Percentiles rank a stretch among this genome's conserved stretches.
phyloP scores from a whole-genome alignment of 2,329 filamentous ascomycete species.

The Gyromitra esculenta region DNA sequence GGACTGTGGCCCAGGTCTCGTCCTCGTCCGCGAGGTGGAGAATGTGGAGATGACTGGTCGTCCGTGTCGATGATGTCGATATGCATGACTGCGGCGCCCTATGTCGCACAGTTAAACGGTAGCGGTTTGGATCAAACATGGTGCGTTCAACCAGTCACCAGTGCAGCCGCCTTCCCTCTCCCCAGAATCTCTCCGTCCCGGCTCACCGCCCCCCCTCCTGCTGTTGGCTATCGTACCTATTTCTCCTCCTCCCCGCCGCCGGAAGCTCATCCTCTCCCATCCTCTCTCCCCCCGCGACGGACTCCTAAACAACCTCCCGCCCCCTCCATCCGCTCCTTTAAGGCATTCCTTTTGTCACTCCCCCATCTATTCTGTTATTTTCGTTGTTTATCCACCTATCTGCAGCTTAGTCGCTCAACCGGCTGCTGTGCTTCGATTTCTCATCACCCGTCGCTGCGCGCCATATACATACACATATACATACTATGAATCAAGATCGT shows the following conservation, averaged over 20 bases:
- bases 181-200: slow-evolving; percentile 1
- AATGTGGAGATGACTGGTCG: slow-evolving; percentile 35
- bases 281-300: slow-evolving; percentile 3
- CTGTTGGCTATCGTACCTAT: slow-evolving; percentile 5
- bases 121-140: slow-evolving; percentile 19
- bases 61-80: slow-evolving; percentile 42
- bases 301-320: neutral
- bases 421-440: neutral
- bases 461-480: neutral
- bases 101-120: slow-evolving; percentile 30
- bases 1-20: slow-evolving; percentile 11
- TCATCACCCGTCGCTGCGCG: neutral
- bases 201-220: slow-evolving; percentile 14
- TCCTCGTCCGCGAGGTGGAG: neutral
- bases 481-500: slow-evolving; percentile 60
- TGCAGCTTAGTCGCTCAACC: slow-evolving; percentile 20
- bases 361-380: slow-evolving; percentile 12
- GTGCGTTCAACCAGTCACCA: slow-evolving; percentile 41
- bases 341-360: slow-evolving; percentile 19
- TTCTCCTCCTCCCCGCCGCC: slow-evolving; percentile 7
- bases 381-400: slow-evolving; percentile 24
- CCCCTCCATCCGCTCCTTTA: slow-evolving; percentile 38
- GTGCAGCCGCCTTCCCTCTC: slow-evolving; percentile 21
- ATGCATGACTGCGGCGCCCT: slow-evolving; percentile 34
- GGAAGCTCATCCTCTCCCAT: slow-evolving; percentile 11